Evolutionary conservation across 2,329 filamentous ascomycete genomes (phyloP), one percentile per base, ranked within the genome.

Genomic region (Penicillium nordicum): DNA sequence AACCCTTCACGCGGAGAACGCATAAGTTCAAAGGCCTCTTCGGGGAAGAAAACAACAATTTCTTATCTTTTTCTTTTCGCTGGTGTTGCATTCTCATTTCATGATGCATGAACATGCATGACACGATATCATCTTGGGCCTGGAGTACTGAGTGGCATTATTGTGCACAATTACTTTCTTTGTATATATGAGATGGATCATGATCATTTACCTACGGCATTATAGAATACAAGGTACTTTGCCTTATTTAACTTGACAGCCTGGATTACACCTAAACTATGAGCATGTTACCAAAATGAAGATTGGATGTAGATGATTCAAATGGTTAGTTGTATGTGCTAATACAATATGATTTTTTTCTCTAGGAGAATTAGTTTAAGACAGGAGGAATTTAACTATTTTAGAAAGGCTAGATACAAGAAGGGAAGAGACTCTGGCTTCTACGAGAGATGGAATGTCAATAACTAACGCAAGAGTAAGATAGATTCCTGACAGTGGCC

Each of bases 1-100:
- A 8, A 54, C 60, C 21, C 53, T 62, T 29, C 69, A 72, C 45
- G 62, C 67, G 2, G 69, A 72, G 62, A 65, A 69, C 42, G 69
- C 64, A 12, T 71, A 62, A 60, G 42, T 18, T 14, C 23, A 18
- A 25, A 8, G 10, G n/a, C 16, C 8, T 18, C 9, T 44, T 42
- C 7, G 14, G 14, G 5, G 16, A 5, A 16, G 3, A 25, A 25
- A 16, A 27, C 25, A 8, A 23, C 3, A 5, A n/a, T 5, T 40
- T 44, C 36, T 53, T 29, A 34, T 34, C n/a, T 21, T 47, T 43
- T 43, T 7, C 30, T 53, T 74, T 86, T 11, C 5, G 5, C 18
- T 7, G 45, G 38, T 23, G 30, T 55, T 55, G 37, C 36, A 52
- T 59, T 34, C 6, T 47, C 42, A 30, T 48, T 53, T 45, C 32